Conservation (phyloP, 768 basidiomycete genomes). For the Amanita fuliginea region DNA sequence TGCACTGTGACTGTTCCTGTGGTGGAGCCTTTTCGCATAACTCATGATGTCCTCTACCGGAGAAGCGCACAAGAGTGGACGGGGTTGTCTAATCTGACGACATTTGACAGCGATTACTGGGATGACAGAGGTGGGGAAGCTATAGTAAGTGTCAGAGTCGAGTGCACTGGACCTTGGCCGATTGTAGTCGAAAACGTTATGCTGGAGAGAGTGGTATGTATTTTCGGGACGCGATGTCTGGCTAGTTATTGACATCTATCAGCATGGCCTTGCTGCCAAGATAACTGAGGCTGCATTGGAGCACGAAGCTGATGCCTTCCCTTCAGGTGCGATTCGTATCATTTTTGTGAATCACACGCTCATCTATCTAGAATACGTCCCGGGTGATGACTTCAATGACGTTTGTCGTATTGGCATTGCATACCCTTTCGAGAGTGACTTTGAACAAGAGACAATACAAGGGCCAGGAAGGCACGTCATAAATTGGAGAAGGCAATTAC, state of each 20-base stretch:
- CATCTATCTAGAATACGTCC: conserved; percentile 37
- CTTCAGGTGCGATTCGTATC: conserved; percentile 25
- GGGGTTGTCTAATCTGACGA: conserved; percentile 40
- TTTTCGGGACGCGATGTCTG: neutral
- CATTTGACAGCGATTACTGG: conserved; percentile 44
- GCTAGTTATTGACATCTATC: neutral
- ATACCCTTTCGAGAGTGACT: conserved; percentile 23
- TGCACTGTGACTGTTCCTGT: conserved; percentile 60
- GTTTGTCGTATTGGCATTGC: conserved; percentile 41
- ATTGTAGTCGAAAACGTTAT: conserved; percentile 40
- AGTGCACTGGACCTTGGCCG: conserved; percentile 44
- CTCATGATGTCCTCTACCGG: conserved; percentile 44
- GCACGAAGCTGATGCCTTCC: conserved; percentile 29
- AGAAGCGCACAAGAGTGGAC: conserved; percentile 28
- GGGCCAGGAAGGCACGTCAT: conserved; percentile 52
- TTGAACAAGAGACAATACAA: conserved; percentile 21
- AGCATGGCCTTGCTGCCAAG: conserved; percentile 35
- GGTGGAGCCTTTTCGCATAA: conserved; percentile 45
- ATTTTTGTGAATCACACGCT: neutral
- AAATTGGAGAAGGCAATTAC: conserved; percentile 50
- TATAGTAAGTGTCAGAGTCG: conserved; percentile 37
- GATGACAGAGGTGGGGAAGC: conserved; percentile 46
- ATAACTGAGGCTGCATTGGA: conserved; percentile 46
- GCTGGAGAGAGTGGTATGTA: conserved; percentile 37
- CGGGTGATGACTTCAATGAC: conserved; percentile 56